Evolutionary conservation across 768 basidiomycete genomes (phyloP).

Genomic region (Mycena albidolilacea): DNA sequence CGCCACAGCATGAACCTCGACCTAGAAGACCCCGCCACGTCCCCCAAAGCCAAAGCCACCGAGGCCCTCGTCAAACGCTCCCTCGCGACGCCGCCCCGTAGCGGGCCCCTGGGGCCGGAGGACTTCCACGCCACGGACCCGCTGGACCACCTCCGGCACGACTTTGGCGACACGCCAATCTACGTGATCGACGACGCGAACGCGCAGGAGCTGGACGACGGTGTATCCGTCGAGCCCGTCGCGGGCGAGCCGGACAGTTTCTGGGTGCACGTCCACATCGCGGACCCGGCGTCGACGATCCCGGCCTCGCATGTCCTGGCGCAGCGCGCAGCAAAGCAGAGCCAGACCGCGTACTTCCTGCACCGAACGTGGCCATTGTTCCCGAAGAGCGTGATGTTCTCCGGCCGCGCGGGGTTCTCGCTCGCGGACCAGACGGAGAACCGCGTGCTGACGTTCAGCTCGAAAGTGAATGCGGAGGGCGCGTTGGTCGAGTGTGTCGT

Average conservation of each 20-base stretch:
- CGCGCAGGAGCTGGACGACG: constrained; percentile 95
- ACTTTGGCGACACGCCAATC: constrained; percentile 86
- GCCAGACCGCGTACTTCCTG: constrained; percentile 73
- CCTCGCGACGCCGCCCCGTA: constrained; percentile 43
- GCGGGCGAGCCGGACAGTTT: constrained; percentile 67
- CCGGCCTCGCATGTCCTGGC: constrained; percentile 79
- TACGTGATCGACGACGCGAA: constrained; percentile 88
- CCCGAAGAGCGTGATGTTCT: constrained; percentile 69
- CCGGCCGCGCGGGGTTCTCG: constrained; percentile 58
- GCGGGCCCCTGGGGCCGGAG: constrained; percentile 65
- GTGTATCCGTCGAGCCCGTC: constrained; percentile 85
- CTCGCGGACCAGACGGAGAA: constrained; percentile 49
- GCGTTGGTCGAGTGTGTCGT: constrained; percentile 80
- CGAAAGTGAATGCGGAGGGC: constrained; percentile 72
- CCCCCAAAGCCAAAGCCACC: constrained; percentile 42
- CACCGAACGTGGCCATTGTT: constrained; percentile 81
- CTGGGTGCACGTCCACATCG: constrained; percentile 95
- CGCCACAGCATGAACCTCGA: constrained; percentile 54
- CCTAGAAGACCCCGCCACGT: constrained; percentile 50
- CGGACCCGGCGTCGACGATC: constrained; percentile 89
- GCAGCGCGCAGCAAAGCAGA: constrained; percentile 66
- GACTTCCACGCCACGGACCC: constrained; percentile 78
- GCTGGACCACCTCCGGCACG: constrained; percentile 81
- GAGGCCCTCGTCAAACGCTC: constrained; percentile 50
- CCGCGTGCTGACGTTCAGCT: constrained; percentile 85